A percentile compares a stretch with the other conserved stretches of the same genome.
These are phyloP conservation scores for Trypanosomatidae sp. DNA, from an alignment of 208 protist species.

Conservation along the genomic window DNA sequence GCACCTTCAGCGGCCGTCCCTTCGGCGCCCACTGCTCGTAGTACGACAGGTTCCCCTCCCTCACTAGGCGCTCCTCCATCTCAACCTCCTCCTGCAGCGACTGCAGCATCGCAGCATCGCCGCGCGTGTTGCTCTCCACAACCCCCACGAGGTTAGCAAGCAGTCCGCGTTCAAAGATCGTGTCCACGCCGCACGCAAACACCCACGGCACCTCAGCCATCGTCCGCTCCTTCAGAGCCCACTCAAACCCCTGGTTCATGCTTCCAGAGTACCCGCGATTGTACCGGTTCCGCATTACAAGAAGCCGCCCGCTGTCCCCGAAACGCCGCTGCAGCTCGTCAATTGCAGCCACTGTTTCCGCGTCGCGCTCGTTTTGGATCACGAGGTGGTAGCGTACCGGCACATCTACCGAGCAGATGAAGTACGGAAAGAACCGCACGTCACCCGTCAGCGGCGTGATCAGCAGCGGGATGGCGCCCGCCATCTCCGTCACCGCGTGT, in stretches of 20 bases:
- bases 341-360: conserved; percentile 19
- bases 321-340: conserved; percentile 29
- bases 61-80: conserved; percentile 23
- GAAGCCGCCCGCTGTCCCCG: conserved; percentile 32
- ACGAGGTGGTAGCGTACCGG: conserved; percentile 38
- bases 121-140: conserved; percentile 14
- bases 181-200: conserved; percentile 35
- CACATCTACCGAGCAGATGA: conserved; percentile 39
- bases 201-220: conserved; percentile 36
- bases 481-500: conserved; percentile 15
- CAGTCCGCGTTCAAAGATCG: conserved; percentile 31
- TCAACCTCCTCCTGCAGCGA: conserved; percentile 27
- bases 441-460: conserved; percentile 43
- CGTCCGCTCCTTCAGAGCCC: conserved; percentile 24
- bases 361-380: conserved; percentile 36
- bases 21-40: conserved; percentile 27
- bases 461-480: conserved; percentile 35
- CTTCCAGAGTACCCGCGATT: conserved; percentile 40
- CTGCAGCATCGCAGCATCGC: conserved; percentile 28
- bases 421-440: conserved; percentile 28
- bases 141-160: conserved; percentile 17
- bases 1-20: conserved; percentile 32
- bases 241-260: conserved; percentile 38
- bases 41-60: conserved; percentile 26
- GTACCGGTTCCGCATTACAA: conserved; percentile 32